These are phyloP conservation scores for Penicillium hordei DNA, from an alignment of 2,329 filamentous ascomycete genomes.

Conservation along the genomic window DNA sequence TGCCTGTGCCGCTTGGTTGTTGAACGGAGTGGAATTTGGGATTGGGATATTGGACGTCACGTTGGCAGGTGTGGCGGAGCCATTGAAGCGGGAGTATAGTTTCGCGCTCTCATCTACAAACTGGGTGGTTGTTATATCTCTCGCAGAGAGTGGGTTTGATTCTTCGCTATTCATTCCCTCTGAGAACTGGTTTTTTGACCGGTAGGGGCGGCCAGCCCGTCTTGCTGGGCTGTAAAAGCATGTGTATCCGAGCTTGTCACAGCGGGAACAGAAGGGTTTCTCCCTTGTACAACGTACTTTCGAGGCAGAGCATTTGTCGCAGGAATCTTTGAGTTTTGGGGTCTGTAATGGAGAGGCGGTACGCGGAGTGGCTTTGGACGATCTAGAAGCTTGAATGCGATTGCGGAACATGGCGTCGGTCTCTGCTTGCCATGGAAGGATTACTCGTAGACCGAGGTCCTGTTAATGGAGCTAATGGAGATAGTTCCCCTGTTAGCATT, in stretches of 20 bases:
- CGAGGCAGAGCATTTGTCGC: slow-evolving; percentile 19
- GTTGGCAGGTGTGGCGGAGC: background rate
- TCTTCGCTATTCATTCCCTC: background rate
- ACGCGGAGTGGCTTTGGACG: background rate
- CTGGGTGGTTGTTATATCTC: background rate
- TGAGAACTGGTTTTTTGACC: background rate
- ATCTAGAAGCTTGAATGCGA: background rate
- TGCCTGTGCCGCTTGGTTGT: background rate
- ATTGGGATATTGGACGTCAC: background rate
- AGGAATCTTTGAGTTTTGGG: slow-evolving; percentile 8
- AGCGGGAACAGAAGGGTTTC: slow-evolving; percentile 19
- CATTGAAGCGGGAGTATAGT: background rate
- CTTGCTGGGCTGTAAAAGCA: slow-evolving; percentile 28
- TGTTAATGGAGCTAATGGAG: too few species aligned
- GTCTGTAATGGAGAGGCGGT: background rate
- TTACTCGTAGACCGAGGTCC: background rate
- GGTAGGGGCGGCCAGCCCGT: slow-evolving; percentile 17
- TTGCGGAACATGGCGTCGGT: background rate
- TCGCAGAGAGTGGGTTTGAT: background rate
- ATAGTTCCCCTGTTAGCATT: background rate
- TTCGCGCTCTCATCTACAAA: background rate
- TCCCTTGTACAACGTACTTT: slow-evolving; percentile 21
- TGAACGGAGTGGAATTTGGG: background rate
- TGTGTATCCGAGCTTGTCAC: slow-evolving; percentile 20
- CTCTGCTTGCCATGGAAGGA: background rate